Evolutionary conservation across 2,329 filamentous ascomycete species (phyloP).

Genomic region (Cercospora brassicicola): DNA sequence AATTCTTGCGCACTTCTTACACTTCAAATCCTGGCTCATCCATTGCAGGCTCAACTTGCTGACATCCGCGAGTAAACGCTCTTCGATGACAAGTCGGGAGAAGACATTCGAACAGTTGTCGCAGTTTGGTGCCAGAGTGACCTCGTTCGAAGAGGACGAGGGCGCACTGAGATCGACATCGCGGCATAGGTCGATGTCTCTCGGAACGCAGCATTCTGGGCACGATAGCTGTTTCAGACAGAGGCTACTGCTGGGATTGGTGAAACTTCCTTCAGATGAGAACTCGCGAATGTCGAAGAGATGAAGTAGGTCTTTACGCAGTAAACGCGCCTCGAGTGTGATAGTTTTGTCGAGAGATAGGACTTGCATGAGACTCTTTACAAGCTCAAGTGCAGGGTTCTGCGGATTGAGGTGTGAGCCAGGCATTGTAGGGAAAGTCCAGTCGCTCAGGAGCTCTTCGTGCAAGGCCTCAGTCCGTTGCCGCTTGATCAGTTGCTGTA

Average conservation of each 20-base stretch:
- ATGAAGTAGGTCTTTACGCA: constrained; percentile 83
- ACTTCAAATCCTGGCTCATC: constrained; percentile 88
- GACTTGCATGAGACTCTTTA: constrained; percentile 91
- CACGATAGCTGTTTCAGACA: constrained; percentile 76
- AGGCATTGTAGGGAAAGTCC: constrained; percentile 78
- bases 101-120: constrained; percentile 68
- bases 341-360: constrained; percentile 88
- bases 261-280: constrained; percentile 79
- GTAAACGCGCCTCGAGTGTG: constrained; percentile 78
- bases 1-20: constrained; percentile 65
- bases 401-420: constrained; percentile 64
- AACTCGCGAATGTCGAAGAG: constrained; percentile 96
- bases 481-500: constrained; percentile 74
- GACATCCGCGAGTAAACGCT: constrained; percentile 73
- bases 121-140: constrained; percentile 53
- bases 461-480: constrained; percentile 89
- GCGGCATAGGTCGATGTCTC: constrained; percentile 88
- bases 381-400: constrained; percentile 83
- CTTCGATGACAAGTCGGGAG: constrained; percentile 78
- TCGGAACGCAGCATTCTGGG: constrained; percentile 82
- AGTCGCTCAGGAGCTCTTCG: constrained; percentile 82
- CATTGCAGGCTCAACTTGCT: constrained; percentile 75
- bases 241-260: constrained; percentile 77
- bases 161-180: constrained; percentile 71
- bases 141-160: constrained; percentile 21